Conservation (phyloP, 2,329 filamentous ascomycete species). For the Fusarium euwallaceae region DNA sequence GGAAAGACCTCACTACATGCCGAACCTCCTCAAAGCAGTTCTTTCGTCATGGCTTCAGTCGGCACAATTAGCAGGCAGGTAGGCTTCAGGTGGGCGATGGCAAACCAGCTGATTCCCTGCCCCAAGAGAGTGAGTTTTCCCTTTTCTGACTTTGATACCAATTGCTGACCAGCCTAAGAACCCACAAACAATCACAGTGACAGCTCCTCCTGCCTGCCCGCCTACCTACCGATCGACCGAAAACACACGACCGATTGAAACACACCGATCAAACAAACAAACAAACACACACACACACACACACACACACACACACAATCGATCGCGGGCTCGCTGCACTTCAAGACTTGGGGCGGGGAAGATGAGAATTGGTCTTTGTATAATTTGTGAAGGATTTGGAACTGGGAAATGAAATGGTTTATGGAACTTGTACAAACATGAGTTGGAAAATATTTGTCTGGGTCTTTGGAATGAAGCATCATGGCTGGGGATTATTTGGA, state of each 20-base stretch:
- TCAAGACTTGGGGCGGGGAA: not conserved
- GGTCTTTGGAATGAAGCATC: not conserved
- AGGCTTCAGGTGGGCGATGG: not conserved
- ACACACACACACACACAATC: not conserved
- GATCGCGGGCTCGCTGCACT: not conserved
- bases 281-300: not conserved
- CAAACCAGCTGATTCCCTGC: conserved; percentile 1
- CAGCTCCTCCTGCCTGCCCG: not conserved
- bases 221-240: not conserved
- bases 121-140: not conserved
- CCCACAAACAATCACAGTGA: not conserved
- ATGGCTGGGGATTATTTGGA: not conserved
- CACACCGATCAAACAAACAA: not conserved
- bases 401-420: not conserved
- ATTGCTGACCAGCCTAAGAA: not conserved
- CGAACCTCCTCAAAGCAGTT: not conserved
- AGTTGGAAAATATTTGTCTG: not conserved
- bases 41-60: not conserved
- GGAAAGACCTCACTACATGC: not conserved
- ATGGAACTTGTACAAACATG: not conserved
- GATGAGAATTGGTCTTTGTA: not conserved
- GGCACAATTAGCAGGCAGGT: not conserved
- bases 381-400: not conserved
- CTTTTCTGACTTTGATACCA: not conserved
- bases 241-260: not conserved